Evolutionary conservation across 306 rosid genomes (phyloP).

Genomic region (Lathyrus aphaca): DNA sequence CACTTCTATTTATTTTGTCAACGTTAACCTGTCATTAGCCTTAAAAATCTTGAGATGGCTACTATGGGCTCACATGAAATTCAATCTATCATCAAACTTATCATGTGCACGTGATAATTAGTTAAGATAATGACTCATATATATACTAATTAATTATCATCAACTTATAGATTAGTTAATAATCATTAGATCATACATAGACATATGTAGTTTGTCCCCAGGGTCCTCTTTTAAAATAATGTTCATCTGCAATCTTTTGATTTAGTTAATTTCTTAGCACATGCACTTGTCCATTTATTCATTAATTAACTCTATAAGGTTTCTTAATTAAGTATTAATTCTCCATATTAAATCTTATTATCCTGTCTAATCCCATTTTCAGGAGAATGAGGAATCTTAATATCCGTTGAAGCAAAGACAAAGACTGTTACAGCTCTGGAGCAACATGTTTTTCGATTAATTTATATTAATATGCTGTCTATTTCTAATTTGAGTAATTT

Average conservation of each 20-base stretch:
- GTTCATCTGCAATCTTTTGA: background rate
- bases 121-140: constrained; percentile 37
- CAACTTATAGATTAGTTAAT: constrained; percentile 2
- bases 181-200: constrained; percentile 34
- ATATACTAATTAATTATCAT: constrained; percentile 12
- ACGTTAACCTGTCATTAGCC: no score
- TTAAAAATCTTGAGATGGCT: no score
- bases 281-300: constrained; percentile 18
- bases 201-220: constrained; percentile 15
- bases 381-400: constrained; percentile 65
- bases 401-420: constrained; percentile 44
- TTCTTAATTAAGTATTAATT: constrained; percentile 18
- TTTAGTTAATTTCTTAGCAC: constrained; percentile 41
- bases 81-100: constrained; percentile 41
- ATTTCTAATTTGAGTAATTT: constrained; percentile 20
- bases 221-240: background rate
- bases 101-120: constrained; percentile 58
- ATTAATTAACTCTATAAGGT: background rate
- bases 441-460: constrained; percentile 29
- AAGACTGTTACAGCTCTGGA: background rate
- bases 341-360: background rate
- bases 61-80: constrained; percentile 32
- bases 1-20: no score
- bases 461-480: constrained; percentile 15
- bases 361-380: background rate